These are phyloP conservation scores for Laetiporus sulphureus DNA, from an alignment of 1,284 basidiomycete genomes.

Conservation along the genomic window DNA sequence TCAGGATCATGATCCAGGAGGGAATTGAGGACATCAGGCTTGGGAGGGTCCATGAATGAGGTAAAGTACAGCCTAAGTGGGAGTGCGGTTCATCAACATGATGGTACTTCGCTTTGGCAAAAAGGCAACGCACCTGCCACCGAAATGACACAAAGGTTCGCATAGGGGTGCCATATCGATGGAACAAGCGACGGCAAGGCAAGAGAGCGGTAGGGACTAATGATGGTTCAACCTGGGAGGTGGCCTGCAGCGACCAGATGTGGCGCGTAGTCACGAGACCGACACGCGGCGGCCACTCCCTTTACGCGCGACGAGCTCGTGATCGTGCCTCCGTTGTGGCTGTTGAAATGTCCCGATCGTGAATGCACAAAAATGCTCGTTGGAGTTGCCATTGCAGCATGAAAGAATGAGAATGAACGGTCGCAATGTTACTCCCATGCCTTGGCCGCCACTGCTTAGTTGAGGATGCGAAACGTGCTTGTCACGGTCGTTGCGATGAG, in stretches of 20 bases:
- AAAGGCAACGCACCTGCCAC: constrained; percentile 50
- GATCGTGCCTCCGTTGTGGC: too few species aligned
- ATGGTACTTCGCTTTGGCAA: not conserved
- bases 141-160: constrained; percentile 71
- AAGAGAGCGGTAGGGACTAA: constrained; percentile 2
- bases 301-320: constrained; percentile 13
- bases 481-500: too few species aligned
- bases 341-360: too few species aligned
- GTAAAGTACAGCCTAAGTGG: constrained; percentile 75
- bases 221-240: constrained; percentile 6
- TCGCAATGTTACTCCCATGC: too few species aligned
- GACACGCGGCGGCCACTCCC: constrained; percentile 20
- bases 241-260: constrained; percentile 7
- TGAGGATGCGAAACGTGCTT: too few species aligned
- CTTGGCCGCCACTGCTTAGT: too few species aligned
- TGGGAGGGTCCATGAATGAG: constrained; percentile 64
- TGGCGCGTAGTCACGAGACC: constrained; percentile 22
- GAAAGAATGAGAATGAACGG: too few species aligned
- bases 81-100: constrained; percentile 6
- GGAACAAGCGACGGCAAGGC: not conserved
- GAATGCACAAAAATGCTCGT: too few species aligned
- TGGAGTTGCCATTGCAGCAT: too few species aligned
- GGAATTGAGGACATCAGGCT: constrained; percentile 58
- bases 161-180: constrained; percentile 38
- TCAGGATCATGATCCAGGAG: constrained; percentile 40